Evolutionary conservation across 345 rosid genomes (phyloP).

Genomic region (Ceriops zippeliana): DNA sequence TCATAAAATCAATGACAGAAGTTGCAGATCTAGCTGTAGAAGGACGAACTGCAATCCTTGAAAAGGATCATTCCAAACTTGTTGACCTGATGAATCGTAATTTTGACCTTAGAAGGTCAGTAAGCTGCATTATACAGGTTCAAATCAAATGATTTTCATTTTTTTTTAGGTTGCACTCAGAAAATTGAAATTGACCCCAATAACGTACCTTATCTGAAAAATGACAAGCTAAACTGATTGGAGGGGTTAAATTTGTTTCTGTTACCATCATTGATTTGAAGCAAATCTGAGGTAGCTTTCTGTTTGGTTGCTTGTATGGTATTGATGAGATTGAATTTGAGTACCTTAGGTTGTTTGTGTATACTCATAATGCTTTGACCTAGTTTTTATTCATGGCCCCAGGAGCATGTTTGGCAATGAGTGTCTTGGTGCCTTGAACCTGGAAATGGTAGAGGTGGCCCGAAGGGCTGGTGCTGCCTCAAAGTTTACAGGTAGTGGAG

Average conservation of each 20-base stretch:
- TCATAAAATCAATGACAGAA: conserved; percentile 63
- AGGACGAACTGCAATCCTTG: conserved; percentile 58
- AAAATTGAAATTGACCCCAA: background rate
- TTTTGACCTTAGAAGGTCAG: conserved; percentile 80
- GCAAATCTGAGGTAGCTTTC: background rate
- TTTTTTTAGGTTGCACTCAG: background rate
- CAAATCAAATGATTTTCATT: background rate
- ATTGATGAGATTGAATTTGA: background rate
- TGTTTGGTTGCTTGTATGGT: background rate
- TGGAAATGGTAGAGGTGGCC: conserved; percentile 90
- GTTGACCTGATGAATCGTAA: conserved; percentile 72
- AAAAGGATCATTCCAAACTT: conserved; percentile 62
- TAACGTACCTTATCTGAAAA: background rate
- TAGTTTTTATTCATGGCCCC: background rate
- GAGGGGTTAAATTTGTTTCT: too few species aligned
- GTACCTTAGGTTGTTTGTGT: background rate
- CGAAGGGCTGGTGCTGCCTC: conserved; percentile 73
- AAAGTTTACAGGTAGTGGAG: conserved; percentile 94
- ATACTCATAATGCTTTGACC: background rate
- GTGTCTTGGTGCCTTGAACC: conserved; percentile 60
- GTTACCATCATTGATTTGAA: too few species aligned
- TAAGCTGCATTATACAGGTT: background rate
- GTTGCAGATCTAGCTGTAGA: conserved; percentile 64
- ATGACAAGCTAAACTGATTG: background rate
- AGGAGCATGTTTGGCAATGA: conserved; percentile 91